phyloP scores from a whole-genome alignment of 768 basidiomycete genomes.

The Strobilomyces dryophilus region DNA sequence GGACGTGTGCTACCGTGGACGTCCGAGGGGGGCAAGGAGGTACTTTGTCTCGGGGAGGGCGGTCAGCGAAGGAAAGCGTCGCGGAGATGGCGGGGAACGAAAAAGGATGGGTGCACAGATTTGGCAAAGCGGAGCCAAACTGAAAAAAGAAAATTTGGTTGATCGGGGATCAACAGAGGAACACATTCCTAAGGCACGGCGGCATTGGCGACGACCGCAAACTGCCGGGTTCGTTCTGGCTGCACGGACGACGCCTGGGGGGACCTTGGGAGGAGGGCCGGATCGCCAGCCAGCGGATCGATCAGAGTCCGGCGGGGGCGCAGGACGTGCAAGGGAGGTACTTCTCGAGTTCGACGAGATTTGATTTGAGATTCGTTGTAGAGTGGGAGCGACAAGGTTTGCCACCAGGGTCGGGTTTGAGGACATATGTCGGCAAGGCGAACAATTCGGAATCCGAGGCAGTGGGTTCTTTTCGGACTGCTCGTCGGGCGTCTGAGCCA shows the following conservation, averaged over 20 bases:
- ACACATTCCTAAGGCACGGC: constrained; percentile 30
- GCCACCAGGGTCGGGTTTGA: constrained; percentile 33
- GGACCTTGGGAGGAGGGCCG: background rate
- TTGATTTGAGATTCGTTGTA: constrained; percentile 29
- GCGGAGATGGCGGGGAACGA: constrained; percentile 28
- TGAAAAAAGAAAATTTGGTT: constrained; percentile 35
- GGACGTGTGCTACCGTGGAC: constrained; percentile 21
- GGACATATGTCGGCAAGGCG: constrained; percentile 39
- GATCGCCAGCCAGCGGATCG: constrained; percentile 2
- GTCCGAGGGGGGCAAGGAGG: constrained; percentile 14
- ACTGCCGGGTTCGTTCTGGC: constrained; percentile 20
- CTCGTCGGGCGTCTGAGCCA: constrained; percentile 25
- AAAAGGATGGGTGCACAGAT: constrained; percentile 11
- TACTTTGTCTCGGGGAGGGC: background rate
- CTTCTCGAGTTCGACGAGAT: constrained; percentile 28
- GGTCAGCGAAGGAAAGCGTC: constrained; percentile 21
- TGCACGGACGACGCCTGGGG: background rate
- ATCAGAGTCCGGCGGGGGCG: background rate
- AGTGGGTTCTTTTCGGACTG: constrained; percentile 25
- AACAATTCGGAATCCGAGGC: constrained; percentile 47
- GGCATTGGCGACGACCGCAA: constrained; percentile 27
- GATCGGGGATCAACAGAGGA: constrained; percentile 63
- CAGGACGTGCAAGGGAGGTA: constrained; percentile 4
- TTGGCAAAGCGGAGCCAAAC: constrained; percentile 30
- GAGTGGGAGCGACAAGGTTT: constrained; percentile 27